Evolutionary conservation across 495 filamentous ascomycete genomes (phyloP).

Genomic region (Cryomyces antarcticus): DNA sequence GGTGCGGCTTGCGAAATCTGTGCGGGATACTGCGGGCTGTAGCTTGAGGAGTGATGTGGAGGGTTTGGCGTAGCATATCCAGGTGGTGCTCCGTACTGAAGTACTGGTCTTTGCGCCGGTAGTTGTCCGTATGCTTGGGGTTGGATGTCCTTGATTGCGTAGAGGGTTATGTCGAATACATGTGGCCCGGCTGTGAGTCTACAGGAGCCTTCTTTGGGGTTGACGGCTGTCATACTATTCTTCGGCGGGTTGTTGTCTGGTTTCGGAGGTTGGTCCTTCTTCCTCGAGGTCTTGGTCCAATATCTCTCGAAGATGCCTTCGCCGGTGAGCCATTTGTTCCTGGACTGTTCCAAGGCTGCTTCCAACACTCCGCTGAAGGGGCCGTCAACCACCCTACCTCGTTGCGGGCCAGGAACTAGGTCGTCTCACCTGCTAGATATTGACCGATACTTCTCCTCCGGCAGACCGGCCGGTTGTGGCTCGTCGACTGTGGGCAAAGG

Average conservation of each 20-base stretch:
- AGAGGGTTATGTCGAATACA: constrained; percentile 71
- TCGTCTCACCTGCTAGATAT: constrained; percentile 23
- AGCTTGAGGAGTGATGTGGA: constrained; percentile 1
- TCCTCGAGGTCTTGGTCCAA: constrained; percentile 66
- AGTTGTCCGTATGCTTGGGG: constrained; percentile 13
- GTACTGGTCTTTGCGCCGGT: constrained; percentile 31
- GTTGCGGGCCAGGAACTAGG: no score
- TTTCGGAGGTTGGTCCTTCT: constrained; percentile 46
- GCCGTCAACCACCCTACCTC: not conserved
- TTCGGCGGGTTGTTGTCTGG: constrained; percentile 64
- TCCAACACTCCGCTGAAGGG: constrained; percentile 53
- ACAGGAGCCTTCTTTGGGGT: constrained; percentile 50
- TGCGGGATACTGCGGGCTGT: not conserved
- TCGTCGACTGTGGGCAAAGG: constrained; percentile 52
- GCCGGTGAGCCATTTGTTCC: constrained; percentile 60
- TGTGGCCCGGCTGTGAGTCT: constrained; percentile 80
- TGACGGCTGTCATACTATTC: constrained; percentile 42
- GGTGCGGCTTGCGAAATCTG: constrained; percentile 3
- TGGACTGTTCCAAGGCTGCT: constrained; percentile 65
- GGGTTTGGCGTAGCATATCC: not conserved
- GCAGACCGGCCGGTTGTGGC: constrained; percentile 43
- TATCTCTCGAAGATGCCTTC: constrained; percentile 84
- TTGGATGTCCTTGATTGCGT: constrained; percentile 52
- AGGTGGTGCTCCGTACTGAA: constrained; percentile 40
- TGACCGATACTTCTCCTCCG: constrained; percentile 54